Base-by-base conservation (phyloP, 1,139 yeast species). In the Blastobotrys aristatus region DNA sequence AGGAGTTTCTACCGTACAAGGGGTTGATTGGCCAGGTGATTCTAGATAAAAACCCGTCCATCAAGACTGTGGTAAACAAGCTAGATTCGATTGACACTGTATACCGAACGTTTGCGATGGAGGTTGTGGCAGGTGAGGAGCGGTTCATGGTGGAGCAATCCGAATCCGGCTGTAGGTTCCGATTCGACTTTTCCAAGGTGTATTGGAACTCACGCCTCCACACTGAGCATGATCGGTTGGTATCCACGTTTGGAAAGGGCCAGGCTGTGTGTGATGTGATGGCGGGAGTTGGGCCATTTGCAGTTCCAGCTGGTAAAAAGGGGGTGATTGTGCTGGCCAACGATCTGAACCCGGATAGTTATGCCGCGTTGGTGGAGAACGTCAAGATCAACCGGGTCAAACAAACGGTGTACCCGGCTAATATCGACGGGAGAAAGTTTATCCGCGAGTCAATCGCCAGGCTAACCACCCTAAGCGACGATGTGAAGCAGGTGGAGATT, bases 231-330 rank as follows among this genome's bases (percentile, higher is more conserved):
- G 94, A 82, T 46, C 72, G 97, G 50, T 68, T 94, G 43, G 82
- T 92, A 10, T 62, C 68, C 2, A 60, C 68, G 31, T 90, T 94
- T 62, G 61, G 75, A 22, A 54, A 54, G 26, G 52, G 81, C 10
- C 85, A 84, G 51, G 85, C 87, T 2, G 87, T 94, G 0, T 88
- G 89, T 56, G 99, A 94, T 70, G 97, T 89, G 0, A 87, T 94
- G 77, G 98, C 97, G 0, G 99, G 99, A 32, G 98, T 94, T 2
- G 99, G 99, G 0, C 99, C 99, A 2, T 94, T 94, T 71, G 94
- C 95, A 1, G 80, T 92, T 0, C 99, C 99, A 0, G 96, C 97
- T 0, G 98, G 90, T 16, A 89, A 85, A 65, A 87, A 84, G 52
- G 75, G 76, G 17, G 86, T 82, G 2, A 66, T 90, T 47, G 95